phyloP scores from a whole-genome alignment of 139 green algal genomes.

The Parachlorella kessleri region DNA sequence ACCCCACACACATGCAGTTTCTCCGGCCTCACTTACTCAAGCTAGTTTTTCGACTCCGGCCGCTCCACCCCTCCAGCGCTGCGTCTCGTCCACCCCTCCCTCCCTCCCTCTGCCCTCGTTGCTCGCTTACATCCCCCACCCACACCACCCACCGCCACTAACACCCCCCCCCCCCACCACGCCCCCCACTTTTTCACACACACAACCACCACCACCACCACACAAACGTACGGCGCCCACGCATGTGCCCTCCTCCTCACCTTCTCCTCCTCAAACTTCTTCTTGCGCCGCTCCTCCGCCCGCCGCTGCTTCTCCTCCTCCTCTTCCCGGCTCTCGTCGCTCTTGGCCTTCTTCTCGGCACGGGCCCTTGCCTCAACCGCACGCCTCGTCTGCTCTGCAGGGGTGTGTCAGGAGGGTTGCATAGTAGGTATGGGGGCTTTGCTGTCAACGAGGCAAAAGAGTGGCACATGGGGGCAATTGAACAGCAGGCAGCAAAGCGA shows the following conservation, averaged over 20 bases:
- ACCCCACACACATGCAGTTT: too few species aligned
- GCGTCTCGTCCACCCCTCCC: too few species aligned
- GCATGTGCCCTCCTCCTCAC: neutral
- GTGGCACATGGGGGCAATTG: too few species aligned
- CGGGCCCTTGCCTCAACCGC: conserved; percentile 8
- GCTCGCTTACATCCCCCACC: too few species aligned
- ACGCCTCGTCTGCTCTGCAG: conserved; percentile 30
- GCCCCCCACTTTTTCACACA: neutral
- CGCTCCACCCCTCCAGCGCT: too few species aligned
- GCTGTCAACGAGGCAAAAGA: neutral
- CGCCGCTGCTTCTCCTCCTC: conserved; percentile 3
- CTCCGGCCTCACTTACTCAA: too few species aligned
- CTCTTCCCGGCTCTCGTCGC: neutral
- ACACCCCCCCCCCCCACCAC: too few species aligned
- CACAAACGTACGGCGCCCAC: neutral
- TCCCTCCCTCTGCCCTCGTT: too few species aligned
- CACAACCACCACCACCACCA: neutral
- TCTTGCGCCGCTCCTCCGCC: neutral
- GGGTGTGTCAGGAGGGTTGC: neutral
- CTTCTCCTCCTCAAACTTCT: neutral
- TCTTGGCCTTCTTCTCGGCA: neutral
- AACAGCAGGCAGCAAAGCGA: too few species aligned
- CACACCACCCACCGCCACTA: too few species aligned
- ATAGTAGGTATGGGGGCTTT: neutral
- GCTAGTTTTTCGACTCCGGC: too few species aligned